These are phyloP conservation scores for Microcera coccophila DNA, from an alignment of 2,329 filamentous ascomycete species.

Conservation along the genomic window DNA sequence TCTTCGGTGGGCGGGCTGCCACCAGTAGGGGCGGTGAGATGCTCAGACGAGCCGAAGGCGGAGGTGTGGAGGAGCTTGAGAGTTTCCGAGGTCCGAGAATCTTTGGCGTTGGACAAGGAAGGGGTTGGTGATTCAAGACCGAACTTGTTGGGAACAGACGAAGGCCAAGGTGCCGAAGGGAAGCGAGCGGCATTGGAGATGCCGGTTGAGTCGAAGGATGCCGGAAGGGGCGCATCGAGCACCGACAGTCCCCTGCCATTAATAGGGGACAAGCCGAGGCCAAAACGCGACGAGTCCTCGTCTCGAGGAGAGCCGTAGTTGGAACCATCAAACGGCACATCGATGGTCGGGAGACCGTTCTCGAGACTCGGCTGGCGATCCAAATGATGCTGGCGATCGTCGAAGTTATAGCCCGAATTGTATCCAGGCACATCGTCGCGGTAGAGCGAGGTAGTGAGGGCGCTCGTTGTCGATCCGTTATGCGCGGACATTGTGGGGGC, in stretches of 20 bases:
- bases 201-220: slow-evolving; percentile 94
- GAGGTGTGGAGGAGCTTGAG: slow-evolving; percentile 63
- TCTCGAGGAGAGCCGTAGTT: slow-evolving; percentile 81
- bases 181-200: slow-evolving; percentile 88
- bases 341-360: slow-evolving; percentile 54
- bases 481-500: slow-evolving; percentile 26
- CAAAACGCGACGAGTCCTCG: slow-evolving; percentile 52
- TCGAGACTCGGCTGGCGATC: slow-evolving; percentile 52
- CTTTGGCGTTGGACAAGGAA: slow-evolving; percentile 62
- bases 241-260: slow-evolving; percentile 75
- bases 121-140: slow-evolving; percentile 80
- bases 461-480: slow-evolving; percentile 62
- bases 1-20: slow-evolving; percentile 53
- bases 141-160: slow-evolving; percentile 89
- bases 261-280: slow-evolving; percentile 75
- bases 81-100: slow-evolving; percentile 58
- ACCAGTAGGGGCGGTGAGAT: slow-evolving; percentile 51
- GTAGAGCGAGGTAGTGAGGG: slow-evolving; percentile 59
- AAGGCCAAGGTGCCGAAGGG: slow-evolving; percentile 73
- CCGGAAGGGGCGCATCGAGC: slow-evolving; percentile 85
- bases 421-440: slow-evolving; percentile 39
- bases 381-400: slow-evolving; percentile 41
- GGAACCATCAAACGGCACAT: slow-evolving; percentile 49
- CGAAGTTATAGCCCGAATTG: slow-evolving; percentile 37
- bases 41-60: slow-evolving; percentile 63